Evolutionary conservation across 2,329 filamentous ascomycete genomes (phyloP).

Genomic region (Karstenula rhodostoma): DNA sequence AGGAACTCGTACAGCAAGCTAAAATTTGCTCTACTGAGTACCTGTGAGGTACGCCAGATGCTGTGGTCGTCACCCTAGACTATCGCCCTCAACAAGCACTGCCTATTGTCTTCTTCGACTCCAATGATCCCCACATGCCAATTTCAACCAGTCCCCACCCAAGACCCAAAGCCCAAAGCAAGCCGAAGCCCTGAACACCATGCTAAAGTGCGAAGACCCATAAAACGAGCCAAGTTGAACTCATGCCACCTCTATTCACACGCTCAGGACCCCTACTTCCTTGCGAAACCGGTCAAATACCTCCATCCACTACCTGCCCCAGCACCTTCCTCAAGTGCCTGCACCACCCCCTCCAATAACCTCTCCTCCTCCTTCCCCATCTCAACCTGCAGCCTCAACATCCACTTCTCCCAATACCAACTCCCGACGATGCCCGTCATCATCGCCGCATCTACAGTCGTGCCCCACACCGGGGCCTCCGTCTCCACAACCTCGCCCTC

Average conservation of each 20-base stretch:
- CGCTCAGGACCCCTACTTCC: constrained; percentile 37
- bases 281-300: constrained; percentile 62
- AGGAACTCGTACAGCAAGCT: too few species aligned
- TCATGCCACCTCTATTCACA: constrained; percentile 16
- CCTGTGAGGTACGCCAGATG: too few species aligned
- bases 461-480: constrained; percentile 41
- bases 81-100: constrained; percentile 40
- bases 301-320: constrained; percentile 66
- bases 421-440: constrained; percentile 84
- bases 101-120: too few species aligned
- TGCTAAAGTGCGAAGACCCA: constrained; percentile 23
- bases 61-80: too few species aligned
- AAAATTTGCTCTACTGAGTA: too few species aligned
- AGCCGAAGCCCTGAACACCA: constrained; percentile 32
- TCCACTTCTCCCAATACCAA: constrained; percentile 97
- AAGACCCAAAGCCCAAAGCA: neutral
- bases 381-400: constrained; percentile 86
- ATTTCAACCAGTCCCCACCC: constrained; percentile 10
- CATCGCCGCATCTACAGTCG: constrained; percentile 73
- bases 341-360: constrained; percentile 64
- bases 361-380: constrained; percentile 71
- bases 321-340: constrained; percentile 68
- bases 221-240: neutral
- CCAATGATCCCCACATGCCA: too few species aligned
- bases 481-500: constrained; percentile 42